These are phyloP conservation scores for Macaranga tanarius DNA, from an alignment of 441 rosid species.

Conservation along the genomic window DNA sequence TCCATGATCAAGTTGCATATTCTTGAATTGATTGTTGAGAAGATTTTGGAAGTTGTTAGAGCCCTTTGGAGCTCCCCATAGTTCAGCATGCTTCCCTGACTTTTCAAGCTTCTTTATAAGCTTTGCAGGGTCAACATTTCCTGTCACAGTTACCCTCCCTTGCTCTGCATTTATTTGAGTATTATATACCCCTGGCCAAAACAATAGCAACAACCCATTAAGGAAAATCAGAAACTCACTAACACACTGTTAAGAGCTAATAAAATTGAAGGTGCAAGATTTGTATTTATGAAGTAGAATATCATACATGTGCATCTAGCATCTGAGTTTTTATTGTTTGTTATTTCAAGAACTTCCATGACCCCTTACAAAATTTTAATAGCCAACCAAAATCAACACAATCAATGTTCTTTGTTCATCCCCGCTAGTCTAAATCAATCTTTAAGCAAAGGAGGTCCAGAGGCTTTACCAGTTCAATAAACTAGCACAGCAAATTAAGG, in stretches of 20 bases:
- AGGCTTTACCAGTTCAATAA: not conserved
- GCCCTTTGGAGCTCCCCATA: slow-evolving; percentile 58
- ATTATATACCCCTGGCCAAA: slow-evolving; percentile 63
- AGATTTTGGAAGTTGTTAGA: slow-evolving; percentile 33
- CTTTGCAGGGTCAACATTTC: slow-evolving; percentile 65
- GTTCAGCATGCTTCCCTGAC: slow-evolving; percentile 85
- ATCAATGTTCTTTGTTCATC: no score
- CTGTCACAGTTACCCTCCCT: slow-evolving; percentile 80
- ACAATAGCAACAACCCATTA: not conserved
- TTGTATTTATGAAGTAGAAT: not conserved
- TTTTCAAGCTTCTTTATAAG: slow-evolving; percentile 82
- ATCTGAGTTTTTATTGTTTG: not conserved
- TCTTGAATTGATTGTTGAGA: slow-evolving; percentile 57
- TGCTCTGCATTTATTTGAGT: slow-evolving; percentile 69
- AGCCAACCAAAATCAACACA: not conserved
- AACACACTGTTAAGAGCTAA: not conserved
- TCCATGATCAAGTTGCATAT: slow-evolving; percentile 42
- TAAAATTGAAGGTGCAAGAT: not conserved
- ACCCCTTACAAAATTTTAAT: not conserved
- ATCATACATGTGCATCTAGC: not conserved
- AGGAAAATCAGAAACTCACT: slow-evolving; percentile 3
- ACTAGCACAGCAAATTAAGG: not conserved
- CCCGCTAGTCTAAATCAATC: not conserved
- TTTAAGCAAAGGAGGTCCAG: not conserved
- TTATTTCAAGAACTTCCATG: not conserved